A percentile compares a stretch with the other conserved stretches of the same genome.
Conservation (phyloP, 768 basidiomycete genomes). For the Amanita rimosa region DNA sequence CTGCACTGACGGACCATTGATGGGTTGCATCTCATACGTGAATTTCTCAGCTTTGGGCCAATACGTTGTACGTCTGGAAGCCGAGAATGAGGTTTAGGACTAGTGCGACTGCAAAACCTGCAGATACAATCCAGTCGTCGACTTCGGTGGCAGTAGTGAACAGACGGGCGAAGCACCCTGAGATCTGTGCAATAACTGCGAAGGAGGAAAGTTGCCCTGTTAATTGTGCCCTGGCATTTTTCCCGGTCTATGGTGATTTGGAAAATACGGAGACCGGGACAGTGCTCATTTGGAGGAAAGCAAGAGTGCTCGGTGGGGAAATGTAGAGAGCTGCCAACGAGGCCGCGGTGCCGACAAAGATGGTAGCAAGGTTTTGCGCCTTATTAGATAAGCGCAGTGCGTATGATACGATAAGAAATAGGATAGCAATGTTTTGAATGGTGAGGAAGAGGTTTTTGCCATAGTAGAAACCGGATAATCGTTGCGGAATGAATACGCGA, state of each 20-base stretch:
- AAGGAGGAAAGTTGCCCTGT: slow-evolving; percentile 95
- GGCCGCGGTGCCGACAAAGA: slow-evolving; percentile 17
- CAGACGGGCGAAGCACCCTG: slow-evolving; percentile 81
- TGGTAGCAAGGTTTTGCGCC: slow-evolving; percentile 15
- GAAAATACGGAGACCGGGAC: slow-evolving; percentile 88
- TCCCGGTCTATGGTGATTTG: slow-evolving; percentile 87
- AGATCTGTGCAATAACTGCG: slow-evolving; percentile 80
- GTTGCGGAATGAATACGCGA: slow-evolving; percentile 79
- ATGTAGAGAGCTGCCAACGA: slow-evolving; percentile 28
- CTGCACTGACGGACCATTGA: slow-evolving; percentile 9
- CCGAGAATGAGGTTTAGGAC: slow-evolving; percentile 78
- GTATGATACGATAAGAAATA: slow-evolving; percentile 74
- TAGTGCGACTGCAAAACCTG: slow-evolving; percentile 79
- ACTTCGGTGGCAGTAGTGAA: slow-evolving; percentile 93
- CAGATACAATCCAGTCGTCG: slow-evolving; percentile 66
- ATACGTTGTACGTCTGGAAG: slow-evolving; percentile 73
- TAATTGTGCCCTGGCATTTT: slow-evolving; percentile 62
- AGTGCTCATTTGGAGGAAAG: slow-evolving; percentile 72
- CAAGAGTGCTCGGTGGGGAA: slow-evolving; percentile 38
- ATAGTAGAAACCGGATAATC: slow-evolving; percentile 94
- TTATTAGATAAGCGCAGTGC: slow-evolving; percentile 21
- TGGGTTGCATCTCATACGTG: not conserved
- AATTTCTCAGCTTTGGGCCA: slow-evolving; percentile 45
- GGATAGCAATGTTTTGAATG: slow-evolving; percentile 80
- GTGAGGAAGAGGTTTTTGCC: slow-evolving; percentile 96